phyloP scores from a whole-genome alignment of 148 eudicot species.

The Persicaria maculosa region DNA sequence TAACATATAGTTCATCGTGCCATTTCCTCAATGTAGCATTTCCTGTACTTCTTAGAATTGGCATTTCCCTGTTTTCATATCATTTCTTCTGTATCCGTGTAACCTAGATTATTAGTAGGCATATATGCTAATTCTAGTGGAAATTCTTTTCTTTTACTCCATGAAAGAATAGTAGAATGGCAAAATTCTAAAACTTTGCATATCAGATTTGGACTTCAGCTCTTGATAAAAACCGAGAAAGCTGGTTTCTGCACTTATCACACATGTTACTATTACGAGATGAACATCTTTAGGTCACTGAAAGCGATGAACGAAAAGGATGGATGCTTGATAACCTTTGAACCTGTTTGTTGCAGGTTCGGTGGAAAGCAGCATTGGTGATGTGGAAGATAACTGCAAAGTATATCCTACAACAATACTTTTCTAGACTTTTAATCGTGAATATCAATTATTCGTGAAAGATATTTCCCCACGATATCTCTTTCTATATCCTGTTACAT shows the following conservation, averaged over 20 bases:
- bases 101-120: neutral
- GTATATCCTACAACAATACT: neutral
- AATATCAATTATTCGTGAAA: neutral
- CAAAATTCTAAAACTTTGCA: neutral
- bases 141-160: neutral
- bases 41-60: too few species aligned
- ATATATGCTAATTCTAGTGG: neutral
- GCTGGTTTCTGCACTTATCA: too few species aligned
- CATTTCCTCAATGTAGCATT: too few species aligned
- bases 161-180: neutral
- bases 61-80: too few species aligned
- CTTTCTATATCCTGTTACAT: neutral
- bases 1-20: too few species aligned
- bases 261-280: neutral
- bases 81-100: too few species aligned
- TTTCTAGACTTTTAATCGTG: neutral
- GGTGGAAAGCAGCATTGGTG: conserved; percentile 3
- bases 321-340: neutral
- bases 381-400: conserved; percentile 5
- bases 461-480: neutral
- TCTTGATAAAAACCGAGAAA: neutral
- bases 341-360: neutral
- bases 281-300: neutral
- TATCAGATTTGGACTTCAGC: neutral
- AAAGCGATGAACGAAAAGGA: neutral